These are phyloP conservation scores for Daldinia caldariorum DNA, from an alignment of 495 filamentous ascomycete genomes.

Conservation along the genomic window DNA sequence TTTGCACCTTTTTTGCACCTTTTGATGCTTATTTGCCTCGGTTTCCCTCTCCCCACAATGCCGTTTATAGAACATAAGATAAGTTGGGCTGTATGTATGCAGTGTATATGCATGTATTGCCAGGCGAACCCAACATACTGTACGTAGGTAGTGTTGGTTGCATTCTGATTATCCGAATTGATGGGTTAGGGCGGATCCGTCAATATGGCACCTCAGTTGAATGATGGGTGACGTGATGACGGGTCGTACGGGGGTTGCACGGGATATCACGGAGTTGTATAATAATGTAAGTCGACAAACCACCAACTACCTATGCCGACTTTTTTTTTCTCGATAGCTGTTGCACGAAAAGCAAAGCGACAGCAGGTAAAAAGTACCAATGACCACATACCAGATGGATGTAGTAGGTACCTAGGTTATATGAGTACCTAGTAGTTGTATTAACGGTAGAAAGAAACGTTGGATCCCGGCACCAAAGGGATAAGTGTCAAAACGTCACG, in stretches of 20 bases:
- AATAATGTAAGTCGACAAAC: slow-evolving; percentile 20
- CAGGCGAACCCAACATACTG: not conserved
- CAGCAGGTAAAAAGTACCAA: not conserved
- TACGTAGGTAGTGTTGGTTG: not conserved
- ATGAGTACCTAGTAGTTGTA: no score
- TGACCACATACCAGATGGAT: not conserved
- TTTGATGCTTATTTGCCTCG: not conserved
- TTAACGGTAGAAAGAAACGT: not conserved
- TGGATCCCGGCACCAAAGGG: slow-evolving; percentile 16
- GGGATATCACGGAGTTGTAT: slow-evolving; percentile 6
- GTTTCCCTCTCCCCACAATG: slow-evolving; percentile 7
- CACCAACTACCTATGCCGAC: no score
- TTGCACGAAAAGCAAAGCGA: not conserved
- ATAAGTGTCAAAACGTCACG: slow-evolving; percentile 34
- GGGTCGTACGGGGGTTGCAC: slow-evolving; percentile 33
- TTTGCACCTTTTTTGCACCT: slow-evolving; percentile 1
- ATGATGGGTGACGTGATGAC: slow-evolving; percentile 13
- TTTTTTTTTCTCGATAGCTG: not conserved
- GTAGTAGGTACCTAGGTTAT: not conserved
- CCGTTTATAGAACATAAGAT: slow-evolving; percentile 10
- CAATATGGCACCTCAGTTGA: slow-evolving; percentile 5
- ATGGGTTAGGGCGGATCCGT: slow-evolving; percentile 26
- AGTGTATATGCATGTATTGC: not conserved
- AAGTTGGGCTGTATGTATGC: not conserved
- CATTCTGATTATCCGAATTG: slow-evolving; percentile 28